Conservation (phyloP, 75 land plant species). For the Pinus tabuliformis region DNA sequence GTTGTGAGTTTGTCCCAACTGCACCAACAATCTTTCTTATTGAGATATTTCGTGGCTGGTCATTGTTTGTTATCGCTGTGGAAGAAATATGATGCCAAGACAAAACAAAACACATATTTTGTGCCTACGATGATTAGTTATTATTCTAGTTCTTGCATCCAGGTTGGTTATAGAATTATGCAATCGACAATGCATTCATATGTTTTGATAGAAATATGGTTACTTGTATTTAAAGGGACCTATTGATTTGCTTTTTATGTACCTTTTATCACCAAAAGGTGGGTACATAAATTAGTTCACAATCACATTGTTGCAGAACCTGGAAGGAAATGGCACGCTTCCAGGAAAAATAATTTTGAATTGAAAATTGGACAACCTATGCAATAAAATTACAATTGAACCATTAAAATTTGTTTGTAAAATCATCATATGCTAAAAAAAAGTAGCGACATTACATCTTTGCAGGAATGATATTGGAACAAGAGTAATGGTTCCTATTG, state of each 20-base stretch:
- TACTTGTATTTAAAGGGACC: no score
- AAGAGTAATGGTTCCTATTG: conserved; percentile 74
- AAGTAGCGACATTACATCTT: conserved; percentile 10
- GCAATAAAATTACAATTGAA: no score
- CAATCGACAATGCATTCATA: neutral
- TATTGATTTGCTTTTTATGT: no score
- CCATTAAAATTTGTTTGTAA: no score
- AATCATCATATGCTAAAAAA: no score
- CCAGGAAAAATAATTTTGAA: no score
- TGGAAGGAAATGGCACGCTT: no score
- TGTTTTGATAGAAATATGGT: neutral
- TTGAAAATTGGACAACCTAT: no score
- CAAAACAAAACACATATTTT: neutral
- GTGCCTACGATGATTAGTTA: neutral
- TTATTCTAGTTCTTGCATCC: neutral
- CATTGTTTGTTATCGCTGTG: neutral
- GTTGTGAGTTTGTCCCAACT: neutral
- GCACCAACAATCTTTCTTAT: neutral
- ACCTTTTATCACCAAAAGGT: no score
- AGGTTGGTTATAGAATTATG: neutral
- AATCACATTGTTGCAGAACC: no score
- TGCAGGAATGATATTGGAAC: no score
- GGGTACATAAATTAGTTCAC: no score
- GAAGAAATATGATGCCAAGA: neutral
- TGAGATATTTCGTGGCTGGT: neutral